Evolutionary conservation across 164 flowering plant species (phyloP).

Genomic region (Paratinospora sagittata): DNA sequence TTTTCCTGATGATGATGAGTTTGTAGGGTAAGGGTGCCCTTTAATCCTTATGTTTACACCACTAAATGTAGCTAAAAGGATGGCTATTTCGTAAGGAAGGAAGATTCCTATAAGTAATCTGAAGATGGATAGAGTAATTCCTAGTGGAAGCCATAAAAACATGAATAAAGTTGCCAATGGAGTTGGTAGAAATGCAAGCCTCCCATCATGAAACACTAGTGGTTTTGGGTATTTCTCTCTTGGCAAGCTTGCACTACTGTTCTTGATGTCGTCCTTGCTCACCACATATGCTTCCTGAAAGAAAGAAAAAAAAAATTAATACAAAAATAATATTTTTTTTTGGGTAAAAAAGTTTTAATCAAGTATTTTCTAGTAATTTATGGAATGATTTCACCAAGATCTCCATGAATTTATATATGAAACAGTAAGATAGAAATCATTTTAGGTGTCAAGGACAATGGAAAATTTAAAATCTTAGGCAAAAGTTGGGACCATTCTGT

Average conservation of each 20-base stretch:
- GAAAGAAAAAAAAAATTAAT: too few species aligned
- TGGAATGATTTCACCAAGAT: too few species aligned
- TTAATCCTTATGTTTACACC: slow-evolving; percentile 38
- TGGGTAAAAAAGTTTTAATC: too few species aligned
- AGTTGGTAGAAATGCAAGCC: slow-evolving; percentile 78
- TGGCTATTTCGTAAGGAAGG: slow-evolving; percentile 45
- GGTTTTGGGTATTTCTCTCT: slow-evolving; percentile 74
- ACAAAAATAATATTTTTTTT: too few species aligned
- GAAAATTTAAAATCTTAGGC: too few species aligned
- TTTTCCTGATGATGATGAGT: too few species aligned
- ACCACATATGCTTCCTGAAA: slow-evolving; percentile 60
- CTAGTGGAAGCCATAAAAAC: slow-evolving; percentile 86
- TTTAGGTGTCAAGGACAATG: too few species aligned
- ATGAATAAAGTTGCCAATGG: slow-evolving; percentile 58
- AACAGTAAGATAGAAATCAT: too few species aligned
- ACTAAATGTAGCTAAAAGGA: slow-evolving; percentile 21
- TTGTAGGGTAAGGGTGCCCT: slow-evolving; percentile 19
- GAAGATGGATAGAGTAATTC: slow-evolving; percentile 44
- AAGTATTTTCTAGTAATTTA: too few species aligned
- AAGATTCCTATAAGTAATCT: slow-evolving; percentile 44
- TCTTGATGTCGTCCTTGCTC: slow-evolving; percentile 39
- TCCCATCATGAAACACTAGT: slow-evolving; percentile 80
- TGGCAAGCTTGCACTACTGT: slow-evolving; percentile 30
- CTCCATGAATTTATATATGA: too few species aligned
- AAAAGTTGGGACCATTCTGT: too few species aligned